phyloP scores from a whole-genome alignment of 495 filamentous ascomycete genomes.

The Copromyces sp. region DNA sequence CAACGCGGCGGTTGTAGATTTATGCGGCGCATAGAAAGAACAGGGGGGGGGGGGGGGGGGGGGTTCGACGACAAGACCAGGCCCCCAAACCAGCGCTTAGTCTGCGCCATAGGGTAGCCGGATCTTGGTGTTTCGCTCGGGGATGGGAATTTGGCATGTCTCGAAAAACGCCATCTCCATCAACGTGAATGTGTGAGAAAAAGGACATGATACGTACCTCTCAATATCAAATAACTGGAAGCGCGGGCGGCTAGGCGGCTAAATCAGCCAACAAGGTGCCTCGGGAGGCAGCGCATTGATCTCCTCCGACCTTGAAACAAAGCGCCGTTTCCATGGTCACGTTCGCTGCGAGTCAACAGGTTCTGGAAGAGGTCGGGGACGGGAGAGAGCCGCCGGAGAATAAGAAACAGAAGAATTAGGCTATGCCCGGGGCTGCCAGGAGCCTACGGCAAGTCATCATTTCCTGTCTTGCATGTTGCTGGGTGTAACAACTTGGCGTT shows the following conservation, averaged over 20 bases:
- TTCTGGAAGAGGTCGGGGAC: background rate
- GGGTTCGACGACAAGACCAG: background rate
- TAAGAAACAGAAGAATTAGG: background rate
- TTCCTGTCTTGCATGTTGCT: background rate
- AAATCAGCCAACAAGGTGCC: background rate
- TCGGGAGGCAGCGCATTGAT: background rate
- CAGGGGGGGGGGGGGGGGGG: no score
- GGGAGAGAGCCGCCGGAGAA: background rate
- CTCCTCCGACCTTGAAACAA: background rate
- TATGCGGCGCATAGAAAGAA: background rate
- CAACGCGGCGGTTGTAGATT: background rate
- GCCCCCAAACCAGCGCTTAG: background rate
- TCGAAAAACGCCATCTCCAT: background rate
- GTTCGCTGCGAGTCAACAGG: background rate
- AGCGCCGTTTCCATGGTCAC: background rate
- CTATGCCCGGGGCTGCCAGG: background rate
- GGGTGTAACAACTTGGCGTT: background rate
- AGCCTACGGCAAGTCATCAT: background rate
- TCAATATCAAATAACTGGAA: background rate
- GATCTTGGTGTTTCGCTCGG: background rate
- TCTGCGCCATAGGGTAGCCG: background rate
- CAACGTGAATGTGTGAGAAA: background rate
- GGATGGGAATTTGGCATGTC: background rate
- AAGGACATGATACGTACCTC: background rate
- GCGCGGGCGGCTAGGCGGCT: background rate